Conservation (phyloP, 192 early-diverging fungal genomes). For the Rhizoclosmatium globosum region DNA sequence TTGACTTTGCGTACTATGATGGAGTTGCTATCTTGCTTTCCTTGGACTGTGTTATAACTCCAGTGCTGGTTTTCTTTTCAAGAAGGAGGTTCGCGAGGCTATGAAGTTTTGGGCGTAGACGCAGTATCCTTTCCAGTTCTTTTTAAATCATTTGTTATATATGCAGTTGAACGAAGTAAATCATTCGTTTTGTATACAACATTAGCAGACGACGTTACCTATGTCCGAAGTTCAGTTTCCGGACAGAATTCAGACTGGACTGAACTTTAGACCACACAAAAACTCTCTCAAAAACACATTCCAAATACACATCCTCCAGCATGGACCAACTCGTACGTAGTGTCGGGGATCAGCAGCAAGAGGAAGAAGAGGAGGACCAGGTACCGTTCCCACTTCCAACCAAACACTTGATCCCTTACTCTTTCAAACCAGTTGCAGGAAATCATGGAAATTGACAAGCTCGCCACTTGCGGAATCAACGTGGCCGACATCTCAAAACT, state of each 20-base stretch:
- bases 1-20: not conserved
- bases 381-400: not conserved
- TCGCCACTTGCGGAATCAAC: conserved; percentile 75
- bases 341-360: not conserved
- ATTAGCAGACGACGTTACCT: no score
- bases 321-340: conserved; percentile 8
- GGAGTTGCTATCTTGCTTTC: not conserved
- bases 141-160: no score
- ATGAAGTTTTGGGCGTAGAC: conserved; percentile 13
- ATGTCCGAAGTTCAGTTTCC: no score
- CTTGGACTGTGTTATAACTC: not conserved
- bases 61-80: conserved; percentile 8
- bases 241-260: no score
- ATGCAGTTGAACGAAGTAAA: no score
- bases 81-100: conserved; percentile 6
- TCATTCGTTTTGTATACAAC: no score
- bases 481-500: conserved; percentile 83
- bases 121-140: not conserved
- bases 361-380: conserved; percentile 26
- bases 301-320: no score
- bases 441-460: conserved; percentile 47
- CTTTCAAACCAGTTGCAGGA: conserved; percentile 10
- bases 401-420: no score
- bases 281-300: no score
- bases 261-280: no score